Percentiles rank a stretch among this genome's conserved stretches.
Conservation (phyloP, 192 early-diverging fungal species). For the Backusella parvicylindrica region DNA sequence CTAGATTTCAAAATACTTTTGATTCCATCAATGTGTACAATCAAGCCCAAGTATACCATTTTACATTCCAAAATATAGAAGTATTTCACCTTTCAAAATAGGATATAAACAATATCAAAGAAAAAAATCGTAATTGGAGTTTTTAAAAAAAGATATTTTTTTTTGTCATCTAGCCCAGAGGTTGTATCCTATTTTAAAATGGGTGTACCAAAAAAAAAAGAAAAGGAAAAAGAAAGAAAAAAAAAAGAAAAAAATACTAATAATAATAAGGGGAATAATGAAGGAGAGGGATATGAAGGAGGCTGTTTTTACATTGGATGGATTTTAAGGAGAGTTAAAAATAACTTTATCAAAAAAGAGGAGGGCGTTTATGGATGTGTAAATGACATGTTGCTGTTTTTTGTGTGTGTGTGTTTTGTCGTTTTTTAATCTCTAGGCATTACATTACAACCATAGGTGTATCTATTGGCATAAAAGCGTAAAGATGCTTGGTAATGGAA, state of each 20-base stretch:
- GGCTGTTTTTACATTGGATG: not conserved
- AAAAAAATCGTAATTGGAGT: not conserved
- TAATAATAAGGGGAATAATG: not conserved
- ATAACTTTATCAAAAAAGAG: not conserved
- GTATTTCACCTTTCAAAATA: not conserved
- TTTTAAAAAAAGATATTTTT: not conserved
- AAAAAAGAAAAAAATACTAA: not conserved
- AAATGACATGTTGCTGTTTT: not conserved
- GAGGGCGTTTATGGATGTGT: not conserved
- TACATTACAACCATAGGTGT: conserved; percentile 43
- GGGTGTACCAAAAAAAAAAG: not conserved
- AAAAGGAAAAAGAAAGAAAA: too few relatives aligned
- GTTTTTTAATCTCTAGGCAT: conserved; percentile 7
- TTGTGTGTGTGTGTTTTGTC: too few relatives aligned
- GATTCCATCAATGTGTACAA: not conserved
- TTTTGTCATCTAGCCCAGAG: not conserved
- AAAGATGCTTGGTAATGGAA: conserved; percentile 57
- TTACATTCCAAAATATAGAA: not conserved
- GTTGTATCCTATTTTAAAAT: not conserved
- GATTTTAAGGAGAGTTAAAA: not conserved
- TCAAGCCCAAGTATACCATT: not conserved
- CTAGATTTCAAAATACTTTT: not conserved
- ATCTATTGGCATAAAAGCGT: conserved; percentile 50
- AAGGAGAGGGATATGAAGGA: not conserved
- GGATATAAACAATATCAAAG: not conserved